Conservation (phyloP, 2,329 filamentous ascomycete species). For the Stachybotrys chartarum region DNA sequence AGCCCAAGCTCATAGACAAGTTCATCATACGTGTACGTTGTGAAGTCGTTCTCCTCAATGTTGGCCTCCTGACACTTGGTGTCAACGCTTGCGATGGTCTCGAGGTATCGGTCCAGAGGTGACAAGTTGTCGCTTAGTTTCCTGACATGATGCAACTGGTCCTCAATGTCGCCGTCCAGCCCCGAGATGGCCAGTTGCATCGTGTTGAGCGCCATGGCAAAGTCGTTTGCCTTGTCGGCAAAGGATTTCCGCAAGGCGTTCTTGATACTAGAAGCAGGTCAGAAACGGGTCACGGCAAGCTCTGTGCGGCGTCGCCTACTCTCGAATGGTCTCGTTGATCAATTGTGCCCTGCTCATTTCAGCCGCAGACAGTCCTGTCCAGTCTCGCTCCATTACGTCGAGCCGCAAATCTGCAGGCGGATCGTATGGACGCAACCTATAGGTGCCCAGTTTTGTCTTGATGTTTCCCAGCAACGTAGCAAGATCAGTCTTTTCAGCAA, state of each 20-base stretch:
- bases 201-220: slow-evolving; percentile 89
- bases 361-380: slow-evolving; percentile 69
- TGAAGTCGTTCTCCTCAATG: slow-evolving; percentile 98
- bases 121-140: slow-evolving; percentile 78
- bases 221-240: slow-evolving; percentile 97
- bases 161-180: slow-evolving; percentile 94
- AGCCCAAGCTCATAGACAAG: slow-evolving; percentile 87
- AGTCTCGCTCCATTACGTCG: slow-evolving; percentile 75
- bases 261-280: slow-evolving; percentile 61
- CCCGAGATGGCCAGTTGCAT: slow-evolving; percentile 92
- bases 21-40: slow-evolving; percentile 98
- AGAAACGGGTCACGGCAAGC: not conserved
- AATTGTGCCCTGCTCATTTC: slow-evolving; percentile 86
- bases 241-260: slow-evolving; percentile 88
- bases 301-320: slow-evolving; percentile 44
- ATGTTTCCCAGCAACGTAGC: slow-evolving; percentile 93
- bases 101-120: slow-evolving; percentile 84
- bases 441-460: slow-evolving; percentile 96
- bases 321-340: slow-evolving; percentile 97
- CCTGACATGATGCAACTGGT: slow-evolving; percentile 82
- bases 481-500: slow-evolving; percentile 94
- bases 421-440: slow-evolving; percentile 83
- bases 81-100: slow-evolving; percentile 79
- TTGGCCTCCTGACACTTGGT: slow-evolving; percentile 91
- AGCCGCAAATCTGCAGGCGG: slow-evolving; percentile 78